Evolutionary conservation across 73 alveolate species (phyloP).

Genomic region (Paramecium pentaurelia): DNA sequence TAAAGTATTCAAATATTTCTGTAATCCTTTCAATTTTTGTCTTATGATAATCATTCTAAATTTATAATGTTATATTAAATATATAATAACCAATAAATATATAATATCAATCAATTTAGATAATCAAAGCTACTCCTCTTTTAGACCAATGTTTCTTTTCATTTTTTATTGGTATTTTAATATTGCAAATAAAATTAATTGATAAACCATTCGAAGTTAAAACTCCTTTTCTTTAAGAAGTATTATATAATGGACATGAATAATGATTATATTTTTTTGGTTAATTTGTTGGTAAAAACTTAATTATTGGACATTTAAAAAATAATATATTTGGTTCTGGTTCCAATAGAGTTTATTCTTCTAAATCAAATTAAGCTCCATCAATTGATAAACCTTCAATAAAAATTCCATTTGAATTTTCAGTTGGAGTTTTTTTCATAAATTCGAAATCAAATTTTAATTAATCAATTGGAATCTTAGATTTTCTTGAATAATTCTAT

Average conservation of each 20-base stretch:
- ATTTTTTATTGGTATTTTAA: conserved; percentile 67
- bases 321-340: background rate
- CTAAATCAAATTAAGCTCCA: conserved; percentile 28
- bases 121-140: conserved; percentile 3
- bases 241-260: conserved; percentile 89
- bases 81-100: background rate
- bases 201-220: background rate
- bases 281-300: background rate
- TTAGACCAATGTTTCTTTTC: background rate
- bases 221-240: conserved; percentile 84
- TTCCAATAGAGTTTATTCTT: background rate
- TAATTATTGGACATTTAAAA: background rate
- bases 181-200: conserved; percentile 69
- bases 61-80: background rate
- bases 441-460: conserved; percentile 72
- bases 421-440: background rate
- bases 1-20: background rate
- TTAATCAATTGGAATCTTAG: conserved; percentile 75
- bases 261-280: background rate
- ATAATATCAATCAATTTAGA: background rate
- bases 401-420: background rate
- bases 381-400: background rate
- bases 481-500: conserved; percentile 80
- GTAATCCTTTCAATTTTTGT: background rate
- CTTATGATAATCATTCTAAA: background rate